Evolutionary conservation across 176 grass and related monocot species (phyloP).

Genomic region (Musa beccarii): DNA sequence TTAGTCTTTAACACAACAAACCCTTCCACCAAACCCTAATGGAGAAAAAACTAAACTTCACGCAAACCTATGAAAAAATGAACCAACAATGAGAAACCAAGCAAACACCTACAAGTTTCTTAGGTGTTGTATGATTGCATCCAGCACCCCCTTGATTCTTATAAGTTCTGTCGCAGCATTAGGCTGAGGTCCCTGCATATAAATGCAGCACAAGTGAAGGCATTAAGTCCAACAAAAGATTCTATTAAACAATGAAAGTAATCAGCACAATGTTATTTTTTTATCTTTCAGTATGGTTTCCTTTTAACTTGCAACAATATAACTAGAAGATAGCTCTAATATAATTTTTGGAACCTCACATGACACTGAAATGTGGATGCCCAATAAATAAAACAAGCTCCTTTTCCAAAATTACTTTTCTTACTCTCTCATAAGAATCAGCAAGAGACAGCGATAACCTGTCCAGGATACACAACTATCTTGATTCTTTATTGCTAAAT

Average conservation of each 20-base stretch:
- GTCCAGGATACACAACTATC: background rate
- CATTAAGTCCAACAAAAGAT: background rate
- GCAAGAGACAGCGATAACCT: too few species aligned
- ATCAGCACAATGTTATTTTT: too few species aligned
- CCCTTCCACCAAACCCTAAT: background rate
- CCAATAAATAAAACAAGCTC: background rate
- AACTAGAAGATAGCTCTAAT: background rate
- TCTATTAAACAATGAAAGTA: too few species aligned
- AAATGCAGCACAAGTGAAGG: slow-evolving; percentile 14
- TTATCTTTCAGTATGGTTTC: background rate
- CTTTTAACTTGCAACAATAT: background rate
- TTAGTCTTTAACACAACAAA: background rate
- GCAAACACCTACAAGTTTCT: slow-evolving; percentile 57
- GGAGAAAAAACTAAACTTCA: slow-evolving; percentile 2
- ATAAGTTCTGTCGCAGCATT: slow-evolving; percentile 68
- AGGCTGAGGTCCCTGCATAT: slow-evolving; percentile 66
- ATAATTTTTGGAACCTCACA: background rate
- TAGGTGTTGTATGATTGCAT: slow-evolving; percentile 49
- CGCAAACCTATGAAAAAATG: slow-evolving; percentile 10
- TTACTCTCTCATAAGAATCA: too few species aligned
- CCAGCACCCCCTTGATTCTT: slow-evolving; percentile 53
- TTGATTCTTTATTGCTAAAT: background rate
- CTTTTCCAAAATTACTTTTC: too few species aligned
- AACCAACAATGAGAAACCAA: slow-evolving; percentile 11
- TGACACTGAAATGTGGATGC: background rate